These are phyloP conservation scores for Apophysomyces variabilis DNA, from an alignment of 371 early-diverging fungal species.

Conservation along the genomic window DNA sequence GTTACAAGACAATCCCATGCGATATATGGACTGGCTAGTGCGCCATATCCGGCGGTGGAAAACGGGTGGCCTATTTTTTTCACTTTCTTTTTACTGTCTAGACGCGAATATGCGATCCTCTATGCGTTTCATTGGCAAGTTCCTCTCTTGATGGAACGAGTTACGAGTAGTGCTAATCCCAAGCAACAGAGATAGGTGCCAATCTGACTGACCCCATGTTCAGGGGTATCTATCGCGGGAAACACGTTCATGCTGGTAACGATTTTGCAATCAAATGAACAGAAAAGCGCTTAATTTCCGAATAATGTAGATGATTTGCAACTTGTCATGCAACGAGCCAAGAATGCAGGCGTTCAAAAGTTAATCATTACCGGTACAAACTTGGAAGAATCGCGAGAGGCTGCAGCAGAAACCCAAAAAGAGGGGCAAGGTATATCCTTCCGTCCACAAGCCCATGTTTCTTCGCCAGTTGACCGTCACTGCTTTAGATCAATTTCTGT, in stretches of 20 bases:
- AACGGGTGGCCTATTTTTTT: no score
- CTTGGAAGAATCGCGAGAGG: slow-evolving; percentile 66
- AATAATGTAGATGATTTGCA: slow-evolving; percentile 65
- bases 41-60: no score
- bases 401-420: slow-evolving; percentile 24
- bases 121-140: slow-evolving; percentile 1
- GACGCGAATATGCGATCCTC: neutral
- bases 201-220: slow-evolving; percentile 89
- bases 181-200: slow-evolving; percentile 72
- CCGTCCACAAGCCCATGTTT: neutral
- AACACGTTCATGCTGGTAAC: slow-evolving; percentile 70
- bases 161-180: neutral
- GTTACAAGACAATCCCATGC: no score
- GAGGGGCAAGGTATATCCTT: neutral
- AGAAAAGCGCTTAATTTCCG: neutral
- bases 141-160: neutral
- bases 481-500: slow-evolving; percentile 43
- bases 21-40: no score
- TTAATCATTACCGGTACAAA: slow-evolving; percentile 83
- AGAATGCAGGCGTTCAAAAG: slow-evolving; percentile 64
- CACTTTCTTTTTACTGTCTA: no score
- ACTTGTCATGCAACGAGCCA: slow-evolving; percentile 69
- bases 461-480: neutral
- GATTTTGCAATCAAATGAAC: neutral
- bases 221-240: slow-evolving; percentile 81